A percentile compares a stretch with the other conserved stretches of the same genome.
These are phyloP conservation scores for Adansonia digitata DNA, from an alignment of 345 rosid genomes.

Conservation along the genomic window DNA sequence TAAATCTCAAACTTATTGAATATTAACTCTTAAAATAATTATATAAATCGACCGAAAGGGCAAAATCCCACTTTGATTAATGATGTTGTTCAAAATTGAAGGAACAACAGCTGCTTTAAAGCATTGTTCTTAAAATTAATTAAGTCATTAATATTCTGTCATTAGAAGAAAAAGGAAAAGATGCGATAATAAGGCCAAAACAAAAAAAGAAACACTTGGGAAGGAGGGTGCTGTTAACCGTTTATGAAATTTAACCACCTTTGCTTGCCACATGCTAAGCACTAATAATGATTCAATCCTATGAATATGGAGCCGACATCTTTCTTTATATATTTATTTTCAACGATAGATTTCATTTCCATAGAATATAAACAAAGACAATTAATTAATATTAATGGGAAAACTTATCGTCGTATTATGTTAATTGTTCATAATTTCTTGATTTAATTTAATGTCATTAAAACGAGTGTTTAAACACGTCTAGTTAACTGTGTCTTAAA, in stretches of 20 bases:
- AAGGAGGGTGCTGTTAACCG: neutral
- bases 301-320: neutral
- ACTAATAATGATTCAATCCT: constrained; percentile 10
- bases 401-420: neutral
- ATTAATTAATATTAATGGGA: neutral
- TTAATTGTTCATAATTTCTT: neutral
- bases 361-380: neutral
- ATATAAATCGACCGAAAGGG: neutral
- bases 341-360: neutral
- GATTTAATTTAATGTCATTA: neutral
- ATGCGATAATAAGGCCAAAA: neutral
- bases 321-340: neutral
- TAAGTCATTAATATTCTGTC: neutral
- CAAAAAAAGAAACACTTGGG: neutral
- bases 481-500: neutral
- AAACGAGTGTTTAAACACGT: neutral
- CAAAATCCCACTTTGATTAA: neutral
- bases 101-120: neutral
- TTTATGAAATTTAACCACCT: neutral
- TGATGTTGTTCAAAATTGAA: neutral
- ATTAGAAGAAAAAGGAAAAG: too few species aligned
- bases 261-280: constrained; percentile 9
- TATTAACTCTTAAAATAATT: too few species aligned
- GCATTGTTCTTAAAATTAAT: constrained; percentile 4
- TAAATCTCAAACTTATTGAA: too few species aligned